Conservation (phyloP, 805 yeast genomes). For the Zygosaccharomyces bisporus region DNA sequence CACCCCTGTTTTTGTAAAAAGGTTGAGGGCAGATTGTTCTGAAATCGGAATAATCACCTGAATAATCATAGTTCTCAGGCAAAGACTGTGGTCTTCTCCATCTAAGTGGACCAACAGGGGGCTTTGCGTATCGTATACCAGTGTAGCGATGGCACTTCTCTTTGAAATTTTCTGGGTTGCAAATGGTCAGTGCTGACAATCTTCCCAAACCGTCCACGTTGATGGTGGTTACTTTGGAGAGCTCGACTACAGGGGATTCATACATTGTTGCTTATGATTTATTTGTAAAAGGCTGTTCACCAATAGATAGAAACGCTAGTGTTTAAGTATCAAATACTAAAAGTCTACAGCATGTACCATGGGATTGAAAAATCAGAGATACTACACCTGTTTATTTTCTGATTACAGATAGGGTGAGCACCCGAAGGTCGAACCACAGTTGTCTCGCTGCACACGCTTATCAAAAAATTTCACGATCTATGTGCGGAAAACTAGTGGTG, state of each 20-base stretch:
- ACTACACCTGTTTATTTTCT: no score
- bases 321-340: no score
- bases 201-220: conserved; percentile 30
- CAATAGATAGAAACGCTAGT: no score
- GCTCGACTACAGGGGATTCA: conserved; percentile 17
- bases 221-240: conserved; percentile 15
- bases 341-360: no score
- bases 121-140: conserved; percentile 37
- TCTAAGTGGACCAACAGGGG: conserved; percentile 34
- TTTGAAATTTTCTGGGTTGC: conserved; percentile 9
- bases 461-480: no score
- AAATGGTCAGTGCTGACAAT: conserved; percentile 31
- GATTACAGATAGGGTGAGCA: conserved; percentile 6
- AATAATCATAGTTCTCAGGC: conserved; percentile 37
- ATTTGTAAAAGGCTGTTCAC: no score
- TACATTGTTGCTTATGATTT: conserved; percentile 8
- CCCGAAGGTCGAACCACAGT: conserved; percentile 3
- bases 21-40: conserved; percentile 41
- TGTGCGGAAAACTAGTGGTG: background rate
- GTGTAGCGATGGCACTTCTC: conserved; percentile 28
- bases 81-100: conserved; percentile 36
- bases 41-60: conserved; percentile 39
- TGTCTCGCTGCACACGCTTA: no score
- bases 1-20: conserved; percentile 9
- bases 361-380: no score